Evolutionary conservation across 305 asterid species (phyloP).

Genomic region (Rubia peregrina): DNA sequence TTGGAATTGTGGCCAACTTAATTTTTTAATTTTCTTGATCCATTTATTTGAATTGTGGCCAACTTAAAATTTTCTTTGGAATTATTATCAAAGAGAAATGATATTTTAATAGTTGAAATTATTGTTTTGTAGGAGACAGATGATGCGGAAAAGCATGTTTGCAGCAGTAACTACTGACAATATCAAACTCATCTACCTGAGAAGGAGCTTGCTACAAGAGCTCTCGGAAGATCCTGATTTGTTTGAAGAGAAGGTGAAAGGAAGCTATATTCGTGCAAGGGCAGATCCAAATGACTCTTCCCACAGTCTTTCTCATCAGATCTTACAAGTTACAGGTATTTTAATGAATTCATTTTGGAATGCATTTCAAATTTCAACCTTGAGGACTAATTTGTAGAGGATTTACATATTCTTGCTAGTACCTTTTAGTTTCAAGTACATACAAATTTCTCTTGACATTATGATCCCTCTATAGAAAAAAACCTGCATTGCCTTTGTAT

Average conservation of each 20-base stretch:
- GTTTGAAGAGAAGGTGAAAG: constrained; percentile 59
- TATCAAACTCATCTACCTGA: constrained; percentile 69
- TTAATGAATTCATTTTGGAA: background rate
- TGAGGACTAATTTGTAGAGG: background rate
- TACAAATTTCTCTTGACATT: too few species aligned
- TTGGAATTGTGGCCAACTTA: too few species aligned
- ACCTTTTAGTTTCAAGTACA: background rate
- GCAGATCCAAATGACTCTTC: constrained; percentile 38
- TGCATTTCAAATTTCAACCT: background rate
- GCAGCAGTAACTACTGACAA: constrained; percentile 62
- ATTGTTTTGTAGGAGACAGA: constrained; percentile 41
- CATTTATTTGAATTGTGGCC: too few species aligned
- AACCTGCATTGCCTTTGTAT: too few species aligned
- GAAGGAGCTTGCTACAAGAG: constrained; percentile 50
- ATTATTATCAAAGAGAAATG: too few species aligned
- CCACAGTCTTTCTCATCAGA: constrained; percentile 45
- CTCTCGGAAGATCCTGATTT: constrained; percentile 48
- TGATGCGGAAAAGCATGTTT: constrained; percentile 38
- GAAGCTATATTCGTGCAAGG: constrained; percentile 61
- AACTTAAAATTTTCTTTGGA: too few species aligned
- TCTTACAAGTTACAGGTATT: constrained; percentile 77
- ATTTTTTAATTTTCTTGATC: too few species aligned
- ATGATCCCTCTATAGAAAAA: too few species aligned
- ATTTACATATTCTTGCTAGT: background rate
- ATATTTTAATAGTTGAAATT: background rate